Evolutionary conservation across 139 green algal genomes (phyloP).

Genomic region (Microglena sp.): DNA sequence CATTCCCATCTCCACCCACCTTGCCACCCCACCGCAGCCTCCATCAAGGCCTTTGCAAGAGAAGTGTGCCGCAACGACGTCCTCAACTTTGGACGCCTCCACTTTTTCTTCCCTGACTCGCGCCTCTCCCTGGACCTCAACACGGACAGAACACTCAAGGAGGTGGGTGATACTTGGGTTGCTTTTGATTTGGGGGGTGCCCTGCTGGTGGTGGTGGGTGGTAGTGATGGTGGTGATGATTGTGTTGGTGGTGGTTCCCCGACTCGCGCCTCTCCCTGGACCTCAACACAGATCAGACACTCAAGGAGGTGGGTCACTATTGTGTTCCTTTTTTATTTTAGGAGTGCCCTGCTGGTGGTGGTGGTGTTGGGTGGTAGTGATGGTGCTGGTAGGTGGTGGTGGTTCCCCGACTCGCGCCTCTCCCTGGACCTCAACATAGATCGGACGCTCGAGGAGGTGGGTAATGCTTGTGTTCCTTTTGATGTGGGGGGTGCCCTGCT

Average conservation of each 20-base stretch:
- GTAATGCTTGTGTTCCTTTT: too few species aligned
- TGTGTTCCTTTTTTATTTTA: background rate
- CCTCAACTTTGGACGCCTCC: constrained; percentile 81
- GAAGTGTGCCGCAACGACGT: constrained; percentile 81
- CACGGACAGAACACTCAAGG: constrained; percentile 80
- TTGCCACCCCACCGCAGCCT: constrained; percentile 20
- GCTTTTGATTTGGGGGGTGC: background rate
- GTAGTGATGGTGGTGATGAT: too few species aligned
- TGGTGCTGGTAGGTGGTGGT: constrained; percentile 56
- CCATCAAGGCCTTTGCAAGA: constrained; percentile 79
- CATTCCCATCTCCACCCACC: background rate
- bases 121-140: constrained; percentile 77
- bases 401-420: constrained; percentile 72
- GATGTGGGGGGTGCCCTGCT: background rate
- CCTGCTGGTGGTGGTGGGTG: background rate
- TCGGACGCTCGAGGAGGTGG: constrained; percentile 68
- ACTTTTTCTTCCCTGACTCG: constrained; percentile 89
- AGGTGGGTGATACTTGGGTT: constrained; percentile 31
- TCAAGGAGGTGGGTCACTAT: constrained; percentile 67
- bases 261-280: constrained; percentile 71
- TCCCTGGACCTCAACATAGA: constrained; percentile 78
- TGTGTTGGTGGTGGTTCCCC: too few species aligned
- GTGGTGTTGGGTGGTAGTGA: background rate
- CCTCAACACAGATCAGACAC: constrained; percentile 75
- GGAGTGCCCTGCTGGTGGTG: background rate